Base-by-base conservation (phyloP, 441 rosid species). In the Gossypium davidsonii region DNA sequence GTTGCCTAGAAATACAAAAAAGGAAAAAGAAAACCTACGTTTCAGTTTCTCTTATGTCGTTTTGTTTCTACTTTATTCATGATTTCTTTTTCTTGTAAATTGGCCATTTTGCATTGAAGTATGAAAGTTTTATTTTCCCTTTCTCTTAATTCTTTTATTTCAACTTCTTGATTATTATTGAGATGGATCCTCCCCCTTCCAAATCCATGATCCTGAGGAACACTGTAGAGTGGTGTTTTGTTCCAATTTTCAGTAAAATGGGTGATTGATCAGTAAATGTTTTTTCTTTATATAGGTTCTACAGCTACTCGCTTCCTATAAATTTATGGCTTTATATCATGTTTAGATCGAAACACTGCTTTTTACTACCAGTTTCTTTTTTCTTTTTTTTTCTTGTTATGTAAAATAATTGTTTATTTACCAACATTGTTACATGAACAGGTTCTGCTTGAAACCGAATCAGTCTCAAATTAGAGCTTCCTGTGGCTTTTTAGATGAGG, bases 1-100 rank as follows among this genome's bases (percentile, higher is more conserved):
- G 42, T 49, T 26, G 71, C 46, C 44, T 23, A 67, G 71, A 67
- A 67, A 67, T 34, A 34, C 42, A 34, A 34, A 34, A 34, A 6
- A 6, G 2, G 2, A 34, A 34, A 1, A 6, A 34, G 9, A 65
- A 52, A 57, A 67, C 28, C 59, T 26, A 49, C 21, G 70, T 52
- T 66, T 46, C 34, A 21, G 57, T 48, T 66, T 23, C 70, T 66
- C 39, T 66, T 67, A 15, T 26, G 71, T 67, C 71, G 59, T 15
- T 67, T 49, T 49, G n/a, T 25, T 67, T 67, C 59, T 66, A 2
- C 39, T 46, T 66, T 66, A 46, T 46, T 21, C 1, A 0, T 44
- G 70, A 18, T 7, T 37, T 62, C 4, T 20, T 42, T 12, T 12
- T 20, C 5, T 8, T 67, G 18, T 48, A 58, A 11, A 18, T 20